Evolutionary conservation across 108 stramenopile genomes (phyloP), one percentile per base, ranked within the genome.

Genomic region (Mediolabrus comicus): DNA sequence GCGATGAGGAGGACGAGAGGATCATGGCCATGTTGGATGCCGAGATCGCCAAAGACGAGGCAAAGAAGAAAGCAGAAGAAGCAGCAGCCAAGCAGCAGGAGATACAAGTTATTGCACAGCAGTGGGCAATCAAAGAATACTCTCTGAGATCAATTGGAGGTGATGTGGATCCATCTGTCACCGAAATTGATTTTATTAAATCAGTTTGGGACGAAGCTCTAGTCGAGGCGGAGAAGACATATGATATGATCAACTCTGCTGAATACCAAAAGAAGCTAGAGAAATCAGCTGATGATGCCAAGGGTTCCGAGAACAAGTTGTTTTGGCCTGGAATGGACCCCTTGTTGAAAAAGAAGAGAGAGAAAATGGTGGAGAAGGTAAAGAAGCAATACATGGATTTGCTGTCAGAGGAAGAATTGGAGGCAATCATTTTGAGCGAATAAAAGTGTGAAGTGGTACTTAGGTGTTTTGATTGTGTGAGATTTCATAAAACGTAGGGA

Each of bases 111-210:
- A 87, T 91, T 67, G 90, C 87, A 34, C 80, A 65, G 65, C 86
- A 88, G 49, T 91, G 90, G 90, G 86, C 84, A 54, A 91, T 86
- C 54, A 84, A 85, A 25, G 83, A 91, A 63, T 88, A 81, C 56
- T 85, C 83, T 41, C 74, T 83, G 2, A 61, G 77, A 59, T 69
- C 59, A 13, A 85, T 87, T 67, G 74, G 71, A 4, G 90, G 85
- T 26, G 59, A 60, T 43, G 29, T 74, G 9, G 74, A 54, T 27
- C 59, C 52, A 10, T 65, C 74, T 9, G 76, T 87, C 71, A 78
- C 84, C 46, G 84, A 91, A 52, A 83, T 73, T 2, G 86, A 84
- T 11, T 91, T 80, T 62, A 83, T 76, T 46, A 67, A 86, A 35
- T 72, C 69, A 1, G 81, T 88, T 4, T 88, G 87, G 87, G 86